phyloP scores from a whole-genome alignment of 176 grass and related monocot species.

The Zea luxurians region DNA sequence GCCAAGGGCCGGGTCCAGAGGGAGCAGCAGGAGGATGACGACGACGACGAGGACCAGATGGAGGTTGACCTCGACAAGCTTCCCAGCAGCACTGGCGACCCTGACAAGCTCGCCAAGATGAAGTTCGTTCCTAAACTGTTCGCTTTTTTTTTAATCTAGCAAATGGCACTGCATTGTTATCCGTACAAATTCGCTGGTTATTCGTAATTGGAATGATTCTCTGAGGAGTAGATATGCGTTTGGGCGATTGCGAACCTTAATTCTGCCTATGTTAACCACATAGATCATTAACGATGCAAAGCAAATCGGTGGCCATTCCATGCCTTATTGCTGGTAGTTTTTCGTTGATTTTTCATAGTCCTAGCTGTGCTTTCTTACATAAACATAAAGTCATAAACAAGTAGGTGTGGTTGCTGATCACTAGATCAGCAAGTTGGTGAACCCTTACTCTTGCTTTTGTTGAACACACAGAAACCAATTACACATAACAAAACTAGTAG shows the following conservation, averaged over 20 bases:
- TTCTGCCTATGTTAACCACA: not conserved
- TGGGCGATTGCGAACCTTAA: constrained; percentile 23
- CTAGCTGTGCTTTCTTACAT: not conserved
- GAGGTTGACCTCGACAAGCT: constrained; percentile 92
- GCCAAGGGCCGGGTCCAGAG: constrained; percentile 43
- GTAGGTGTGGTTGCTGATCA: not conserved
- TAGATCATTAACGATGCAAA: not conserved
- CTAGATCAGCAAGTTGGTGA: not conserved
- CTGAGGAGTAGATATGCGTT: not conserved
- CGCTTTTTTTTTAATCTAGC: not conserved
- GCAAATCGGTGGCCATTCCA: not conserved
- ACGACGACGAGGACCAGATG: constrained; percentile 94
- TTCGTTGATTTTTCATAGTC: not conserved
- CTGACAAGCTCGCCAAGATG: constrained; percentile 95
- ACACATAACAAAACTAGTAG: not conserved
- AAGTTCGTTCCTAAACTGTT: constrained; percentile 51
- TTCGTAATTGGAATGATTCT: not conserved
- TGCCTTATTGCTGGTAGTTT: not conserved
- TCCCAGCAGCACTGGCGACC: constrained; percentile 69
- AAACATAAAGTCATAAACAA: not conserved
- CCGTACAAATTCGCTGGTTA: not conserved
- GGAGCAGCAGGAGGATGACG: constrained; percentile 79
- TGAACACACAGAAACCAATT: not conserved
- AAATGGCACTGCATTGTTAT: not conserved
- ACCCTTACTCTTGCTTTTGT: constrained; percentile 5